phyloP scores from a whole-genome alignment of 192 early-diverging fungal species.

The Thamnidium elegans region DNA sequence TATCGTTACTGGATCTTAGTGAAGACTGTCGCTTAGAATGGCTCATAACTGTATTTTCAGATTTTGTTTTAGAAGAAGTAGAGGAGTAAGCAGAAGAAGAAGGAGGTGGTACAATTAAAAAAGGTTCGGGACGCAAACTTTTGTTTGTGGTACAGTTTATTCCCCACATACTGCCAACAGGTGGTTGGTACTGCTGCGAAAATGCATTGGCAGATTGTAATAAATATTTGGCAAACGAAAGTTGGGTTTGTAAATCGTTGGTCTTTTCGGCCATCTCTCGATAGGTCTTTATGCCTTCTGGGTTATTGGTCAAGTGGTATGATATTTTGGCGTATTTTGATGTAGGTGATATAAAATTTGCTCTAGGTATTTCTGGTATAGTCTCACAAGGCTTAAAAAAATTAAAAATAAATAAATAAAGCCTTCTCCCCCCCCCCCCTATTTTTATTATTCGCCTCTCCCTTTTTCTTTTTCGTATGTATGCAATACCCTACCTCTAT shows the following conservation, averaged over 20 bases:
- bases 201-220: constrained; percentile 58
- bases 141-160: background rate
- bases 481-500: background rate
- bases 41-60: too few relatives aligned
- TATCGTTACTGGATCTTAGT: background rate
- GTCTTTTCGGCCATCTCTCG: constrained; percentile 75
- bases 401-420: background rate
- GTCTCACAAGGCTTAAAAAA: background rate
- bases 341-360: background rate
- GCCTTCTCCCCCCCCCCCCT: too few relatives aligned
- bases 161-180: constrained; percentile 12
- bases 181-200: background rate
- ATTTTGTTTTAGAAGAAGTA: too few relatives aligned
- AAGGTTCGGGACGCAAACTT: background rate
- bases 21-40: background rate
- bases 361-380: background rate
- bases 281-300: constrained; percentile 54
- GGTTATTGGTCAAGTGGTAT: constrained; percentile 21
- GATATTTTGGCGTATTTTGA: constrained; percentile 25
- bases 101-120: constrained; percentile 1
- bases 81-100: background rate
- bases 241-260: constrained; percentile 66
- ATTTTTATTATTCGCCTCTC: background rate
- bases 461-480: background rate
- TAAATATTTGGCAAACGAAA: constrained; percentile 75